These are phyloP conservation scores for Scortechinia acanthostroma DNA, from an alignment of 2,329 filamentous ascomycete species.

Conservation along the genomic window DNA sequence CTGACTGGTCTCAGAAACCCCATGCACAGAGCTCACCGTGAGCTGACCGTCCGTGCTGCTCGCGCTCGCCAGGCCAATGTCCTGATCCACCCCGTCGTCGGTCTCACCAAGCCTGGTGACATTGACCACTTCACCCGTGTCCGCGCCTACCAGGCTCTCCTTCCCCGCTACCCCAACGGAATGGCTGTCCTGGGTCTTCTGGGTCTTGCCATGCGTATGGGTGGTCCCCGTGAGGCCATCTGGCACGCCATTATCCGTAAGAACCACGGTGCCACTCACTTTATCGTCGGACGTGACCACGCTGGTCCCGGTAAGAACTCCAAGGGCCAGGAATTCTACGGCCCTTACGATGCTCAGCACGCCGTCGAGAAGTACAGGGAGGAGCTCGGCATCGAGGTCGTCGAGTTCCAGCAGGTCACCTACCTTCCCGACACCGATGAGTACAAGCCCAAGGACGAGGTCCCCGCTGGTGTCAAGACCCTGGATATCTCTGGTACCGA, in stretches of 20 bases:
- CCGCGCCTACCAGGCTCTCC: slow-evolving; percentile 92
- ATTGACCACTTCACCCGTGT: slow-evolving; percentile 99
- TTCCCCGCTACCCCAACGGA: slow-evolving; percentile 95
- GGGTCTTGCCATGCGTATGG: slow-evolving; percentile 97
- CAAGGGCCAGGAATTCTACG: slow-evolving; percentile 93
- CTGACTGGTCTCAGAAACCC: too few relatives aligned
- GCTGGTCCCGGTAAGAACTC: slow-evolving; percentile 97
- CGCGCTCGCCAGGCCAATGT: slow-evolving; percentile 96
- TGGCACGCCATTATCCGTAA: slow-evolving; percentile 99
- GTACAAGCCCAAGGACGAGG: slow-evolving; percentile 89
- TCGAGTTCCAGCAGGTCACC: slow-evolving; percentile 99
- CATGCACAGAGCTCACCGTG: slow-evolving; percentile 97
- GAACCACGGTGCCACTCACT: slow-evolving; percentile 98
- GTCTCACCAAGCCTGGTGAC: slow-evolving; percentile 96
- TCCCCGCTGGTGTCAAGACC: slow-evolving; percentile 75
- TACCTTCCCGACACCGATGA: slow-evolving; percentile 96
- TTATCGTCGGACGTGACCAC: slow-evolving; percentile 97
- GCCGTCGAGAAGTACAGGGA: slow-evolving; percentile 93
- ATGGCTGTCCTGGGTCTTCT: slow-evolving; percentile 96
- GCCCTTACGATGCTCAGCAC: slow-evolving; percentile 92
- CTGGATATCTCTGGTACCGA: slow-evolving; percentile 83
- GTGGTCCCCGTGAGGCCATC: slow-evolving; percentile 92
- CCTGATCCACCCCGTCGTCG: slow-evolving; percentile 96
- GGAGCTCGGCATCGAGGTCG: slow-evolving; percentile 96
- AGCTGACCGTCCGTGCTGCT: slow-evolving; percentile 93